Evolutionary conservation across 2,329 filamentous ascomycete genomes (phyloP), one percentile per base, ranked within the genome.

Genomic region (Fusarium falciforme): DNA sequence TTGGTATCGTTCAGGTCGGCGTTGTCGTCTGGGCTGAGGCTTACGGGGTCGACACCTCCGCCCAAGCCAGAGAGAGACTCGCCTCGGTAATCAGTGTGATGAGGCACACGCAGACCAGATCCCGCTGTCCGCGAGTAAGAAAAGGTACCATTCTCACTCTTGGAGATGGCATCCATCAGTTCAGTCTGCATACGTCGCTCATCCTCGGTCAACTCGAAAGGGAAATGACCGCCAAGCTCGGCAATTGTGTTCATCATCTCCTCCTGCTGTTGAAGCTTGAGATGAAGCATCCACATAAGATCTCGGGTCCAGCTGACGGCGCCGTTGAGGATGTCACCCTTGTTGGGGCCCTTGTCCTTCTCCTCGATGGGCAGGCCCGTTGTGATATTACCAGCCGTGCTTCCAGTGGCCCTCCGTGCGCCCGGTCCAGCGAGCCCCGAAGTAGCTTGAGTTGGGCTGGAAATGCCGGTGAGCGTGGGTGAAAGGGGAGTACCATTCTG

Each of bases 281-380:
- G 89, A 80, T 98, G 92, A 68, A 98, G 86, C 85, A 97, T 93
- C 96, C 96, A 98, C 94, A 98, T 98, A 61, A 99, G 88, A 84
- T 99, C 96, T 72, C 96, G 91, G 70, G 94, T 98, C 96, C 96
- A 99, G 84, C 94, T 95, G 63, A 98, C 96, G 36, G 96, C 94
- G 33, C 96, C 96, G 80, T 98, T 98, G 78, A 99, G 92, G 68
- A 99, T 98, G 78, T 99, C 96, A 58, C 96, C 96, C 85, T 99
- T 99, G 87, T 98, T 98, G 7, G 96, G 96, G 1, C 96, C 96
- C 81, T 98, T 98, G 85, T 99, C 96, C 82, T 98, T 98, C 76
- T 98, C 96, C 78, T 99, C 96, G 38, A 97, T 89, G 0, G 96
- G 96, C 33, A 98, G 89, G 16, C 95, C 95, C 74, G 96, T 96